Conservation (phyloP, 73 alveolate genomes). For the Stentor coeruleus region DNA sequence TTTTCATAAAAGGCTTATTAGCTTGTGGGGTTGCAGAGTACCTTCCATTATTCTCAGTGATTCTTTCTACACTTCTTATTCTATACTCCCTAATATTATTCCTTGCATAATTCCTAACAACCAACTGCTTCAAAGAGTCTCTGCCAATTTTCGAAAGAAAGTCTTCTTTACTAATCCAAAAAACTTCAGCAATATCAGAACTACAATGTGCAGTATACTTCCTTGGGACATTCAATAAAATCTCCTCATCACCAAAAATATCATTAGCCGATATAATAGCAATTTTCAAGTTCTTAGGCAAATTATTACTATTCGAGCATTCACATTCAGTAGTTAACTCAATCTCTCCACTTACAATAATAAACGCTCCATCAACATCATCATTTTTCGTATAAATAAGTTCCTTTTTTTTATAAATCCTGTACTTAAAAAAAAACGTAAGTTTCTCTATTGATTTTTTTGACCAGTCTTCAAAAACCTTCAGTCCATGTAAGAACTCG, state of each 20-base stretch:
- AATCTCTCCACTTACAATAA: conserved; percentile 46
- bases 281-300: background rate
- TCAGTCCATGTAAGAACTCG: conserved; percentile 32
- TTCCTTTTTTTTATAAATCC: background rate
- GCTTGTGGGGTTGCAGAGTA: background rate
- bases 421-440: conserved; percentile 18
- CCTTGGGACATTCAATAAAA: background rate
- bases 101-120: background rate
- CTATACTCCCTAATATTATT: background rate
- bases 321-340: conserved; percentile 31
- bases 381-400: conserved; percentile 38
- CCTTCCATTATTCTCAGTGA: background rate
- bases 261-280: background rate
- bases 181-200: background rate
- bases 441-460: conserved; percentile 29
- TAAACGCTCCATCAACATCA: background rate
- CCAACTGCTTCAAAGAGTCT: background rate
- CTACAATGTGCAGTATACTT: background rate
- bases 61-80: background rate
- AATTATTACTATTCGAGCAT: background rate
- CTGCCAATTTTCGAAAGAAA: background rate
- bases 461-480: conserved; percentile 37
- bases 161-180: background rate
- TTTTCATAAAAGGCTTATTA: background rate
- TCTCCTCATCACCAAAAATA: background rate